A percentile compares a stretch with the other conserved stretches of the same genome.
Evolutionary conservation across 1,139 yeast genomes (phyloP).

Genomic region (Scheffersomyces parashehatae): DNA sequence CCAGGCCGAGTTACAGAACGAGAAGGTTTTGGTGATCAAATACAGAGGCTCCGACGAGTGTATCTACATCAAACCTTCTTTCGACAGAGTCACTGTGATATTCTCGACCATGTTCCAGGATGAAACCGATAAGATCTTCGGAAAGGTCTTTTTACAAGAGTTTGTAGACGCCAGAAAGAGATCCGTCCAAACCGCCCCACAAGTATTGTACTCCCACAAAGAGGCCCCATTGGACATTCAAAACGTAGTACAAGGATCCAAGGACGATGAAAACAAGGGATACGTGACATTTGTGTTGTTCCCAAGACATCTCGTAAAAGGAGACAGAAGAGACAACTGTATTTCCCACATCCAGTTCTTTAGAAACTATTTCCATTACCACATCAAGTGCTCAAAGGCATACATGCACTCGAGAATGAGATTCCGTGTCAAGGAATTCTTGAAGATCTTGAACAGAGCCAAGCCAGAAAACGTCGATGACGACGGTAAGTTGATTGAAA

Average conservation of each 20-base stretch:
- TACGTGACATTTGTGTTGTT: conserved; percentile 76
- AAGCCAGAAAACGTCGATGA: conserved; percentile 88
- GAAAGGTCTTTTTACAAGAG: conserved; percentile 94
- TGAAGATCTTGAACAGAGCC: conserved; percentile 94
- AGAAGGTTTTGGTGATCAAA: conserved; percentile 69
- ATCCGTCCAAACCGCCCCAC: conserved; percentile 97
- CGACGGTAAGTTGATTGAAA: conserved; percentile 57
- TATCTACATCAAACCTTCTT: conserved; percentile 86
- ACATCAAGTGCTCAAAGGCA: conserved; percentile 96
- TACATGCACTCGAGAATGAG: conserved; percentile 99
- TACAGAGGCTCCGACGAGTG: conserved; percentile 89
- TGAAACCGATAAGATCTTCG: conserved; percentile 94
- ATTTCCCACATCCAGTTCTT: conserved; percentile 88
- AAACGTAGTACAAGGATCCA: conserved; percentile 39
- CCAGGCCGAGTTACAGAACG: conserved; percentile 49
- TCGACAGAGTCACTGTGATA: conserved; percentile 94
- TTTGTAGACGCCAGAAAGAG: conserved; percentile 96
- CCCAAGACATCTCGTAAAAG: conserved; percentile 71
- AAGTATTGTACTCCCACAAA: conserved; percentile 83
- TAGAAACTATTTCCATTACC: conserved; percentile 97
- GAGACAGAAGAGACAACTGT: conserved; percentile 77
- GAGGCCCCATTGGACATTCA: conserved; percentile 92
- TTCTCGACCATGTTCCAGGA: conserved; percentile 94
- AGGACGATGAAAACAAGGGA: conserved; percentile 59
- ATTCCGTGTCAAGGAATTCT: conserved; percentile 87